A percentile compares a stretch with the other conserved stretches of the same genome.
Conservation (phyloP, 2,329 filamentous ascomycete species). For the Diaporthe ilicicola region DNA sequence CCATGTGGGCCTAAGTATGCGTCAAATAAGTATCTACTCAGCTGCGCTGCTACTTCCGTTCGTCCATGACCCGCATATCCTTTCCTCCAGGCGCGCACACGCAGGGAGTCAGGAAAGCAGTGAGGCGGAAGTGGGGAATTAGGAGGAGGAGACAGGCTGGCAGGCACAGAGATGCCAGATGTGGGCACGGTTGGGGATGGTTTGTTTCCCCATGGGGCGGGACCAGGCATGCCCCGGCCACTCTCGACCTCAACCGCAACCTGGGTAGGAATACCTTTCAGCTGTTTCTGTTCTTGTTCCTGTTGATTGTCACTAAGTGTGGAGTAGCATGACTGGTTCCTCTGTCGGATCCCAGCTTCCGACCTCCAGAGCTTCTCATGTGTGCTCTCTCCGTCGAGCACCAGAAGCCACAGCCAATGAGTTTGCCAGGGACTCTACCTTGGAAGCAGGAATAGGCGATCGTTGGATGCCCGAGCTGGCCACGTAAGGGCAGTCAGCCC, state of each 20-base stretch:
- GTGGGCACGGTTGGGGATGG: constrained; percentile 19
- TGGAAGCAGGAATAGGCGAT: not conserved
- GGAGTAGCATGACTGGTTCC: no score
- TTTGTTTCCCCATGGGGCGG: constrained; percentile 29
- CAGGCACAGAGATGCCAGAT: not conserved
- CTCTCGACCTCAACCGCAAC: not conserved
- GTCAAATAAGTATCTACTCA: not conserved
- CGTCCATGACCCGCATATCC: constrained; percentile 12
- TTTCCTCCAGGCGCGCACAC: not conserved
- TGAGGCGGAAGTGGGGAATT: not conserved
- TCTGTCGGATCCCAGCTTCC: no score
- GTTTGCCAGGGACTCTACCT: not conserved
- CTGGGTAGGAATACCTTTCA: not conserved
- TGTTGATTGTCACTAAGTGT: no score
- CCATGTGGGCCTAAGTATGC: not conserved
- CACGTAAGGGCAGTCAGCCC: not conserved
- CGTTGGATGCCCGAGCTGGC: not conserved
- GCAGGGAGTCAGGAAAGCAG: not conserved
- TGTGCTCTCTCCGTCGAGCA: not conserved
- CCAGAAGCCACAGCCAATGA: not conserved
- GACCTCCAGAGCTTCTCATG: not conserved
- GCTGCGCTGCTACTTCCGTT: constrained; percentile 17
- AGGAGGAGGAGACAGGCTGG: not conserved
- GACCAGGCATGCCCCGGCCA: not conserved
- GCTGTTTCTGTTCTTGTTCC: not conserved